A percentile compares a stretch with the other conserved stretches of the same genome.
Conservation (phyloP, 2,329 filamentous ascomycete species). For the Claviceps quebecensis region DNA sequence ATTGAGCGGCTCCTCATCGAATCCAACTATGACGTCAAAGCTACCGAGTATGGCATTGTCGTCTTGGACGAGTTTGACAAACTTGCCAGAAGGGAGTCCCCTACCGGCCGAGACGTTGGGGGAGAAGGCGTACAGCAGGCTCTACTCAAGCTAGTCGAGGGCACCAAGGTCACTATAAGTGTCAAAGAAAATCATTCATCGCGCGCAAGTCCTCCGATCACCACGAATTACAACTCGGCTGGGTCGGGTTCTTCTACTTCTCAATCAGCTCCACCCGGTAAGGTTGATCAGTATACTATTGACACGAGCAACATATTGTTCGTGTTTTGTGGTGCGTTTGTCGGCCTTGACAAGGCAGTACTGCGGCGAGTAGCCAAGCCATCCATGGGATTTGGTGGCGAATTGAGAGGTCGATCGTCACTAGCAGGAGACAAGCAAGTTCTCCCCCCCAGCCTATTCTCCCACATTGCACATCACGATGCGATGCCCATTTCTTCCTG, state of each 20-base stretch:
- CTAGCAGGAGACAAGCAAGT: conserved; percentile 38
- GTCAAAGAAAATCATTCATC: conserved; percentile 63
- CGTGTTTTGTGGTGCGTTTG: conserved; percentile 91
- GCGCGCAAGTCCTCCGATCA: conserved; percentile 36
- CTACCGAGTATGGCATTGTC: conserved; percentile 82
- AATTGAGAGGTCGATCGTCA: conserved; percentile 47
- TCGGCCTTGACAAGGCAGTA: conserved; percentile 77
- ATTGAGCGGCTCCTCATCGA: conserved; percentile 83
- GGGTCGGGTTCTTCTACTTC: conserved; percentile 30
- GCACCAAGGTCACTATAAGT: conserved; percentile 82
- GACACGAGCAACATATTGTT: conserved; percentile 96
- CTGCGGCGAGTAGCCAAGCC: conserved; percentile 73
- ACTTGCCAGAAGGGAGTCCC: conserved; percentile 75
- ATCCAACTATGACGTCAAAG: conserved; percentile 73
- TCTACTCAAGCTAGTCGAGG: conserved; percentile 88
- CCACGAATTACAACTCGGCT: conserved; percentile 35
- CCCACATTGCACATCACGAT: conserved; percentile 41
- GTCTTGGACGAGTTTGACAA: conserved; percentile 97
- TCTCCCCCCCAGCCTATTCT: conserved; percentile 48
- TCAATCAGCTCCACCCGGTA: conserved; percentile 32
- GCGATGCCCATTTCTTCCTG: conserved; percentile 25
- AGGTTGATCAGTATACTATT: conserved; percentile 55
- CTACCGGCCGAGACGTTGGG: conserved; percentile 83
- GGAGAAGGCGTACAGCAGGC: conserved; percentile 96
- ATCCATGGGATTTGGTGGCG: conserved; percentile 83